These are phyloP conservation scores for Beauveria sp. DNA, from an alignment of 2,329 filamentous ascomycete genomes.

Conservation along the genomic window DNA sequence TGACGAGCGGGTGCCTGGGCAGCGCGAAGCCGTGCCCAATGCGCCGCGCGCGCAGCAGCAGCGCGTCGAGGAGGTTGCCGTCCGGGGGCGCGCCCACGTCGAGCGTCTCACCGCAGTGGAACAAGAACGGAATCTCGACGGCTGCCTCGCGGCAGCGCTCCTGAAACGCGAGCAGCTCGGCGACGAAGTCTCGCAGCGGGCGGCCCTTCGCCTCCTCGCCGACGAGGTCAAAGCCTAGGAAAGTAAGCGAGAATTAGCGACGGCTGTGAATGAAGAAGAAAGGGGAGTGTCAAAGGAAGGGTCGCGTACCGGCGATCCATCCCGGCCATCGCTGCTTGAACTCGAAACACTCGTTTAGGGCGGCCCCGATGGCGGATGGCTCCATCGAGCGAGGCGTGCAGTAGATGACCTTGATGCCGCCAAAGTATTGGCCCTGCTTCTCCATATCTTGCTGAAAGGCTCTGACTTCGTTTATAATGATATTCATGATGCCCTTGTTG, in stretches of 20 bases:
- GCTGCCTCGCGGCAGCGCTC: constrained; percentile 37
- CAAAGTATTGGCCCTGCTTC: constrained; percentile 35
- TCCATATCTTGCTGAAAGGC: constrained; percentile 34
- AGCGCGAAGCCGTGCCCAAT: constrained; percentile 70
- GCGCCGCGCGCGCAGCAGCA: constrained; percentile 57
- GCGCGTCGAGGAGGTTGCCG: constrained; percentile 61
- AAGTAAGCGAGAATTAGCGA: not conserved
- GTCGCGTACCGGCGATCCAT: constrained; percentile 45
- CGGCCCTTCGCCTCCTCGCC: constrained; percentile 57
- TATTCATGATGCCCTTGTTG: constrained; percentile 52
- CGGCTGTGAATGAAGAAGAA: too few species aligned
- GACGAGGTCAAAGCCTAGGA: constrained; percentile 56
- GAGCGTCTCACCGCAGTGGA: constrained; percentile 70
- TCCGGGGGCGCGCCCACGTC: constrained; percentile 57
- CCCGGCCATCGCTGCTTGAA: constrained; percentile 50
- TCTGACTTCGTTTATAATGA: constrained; percentile 49
- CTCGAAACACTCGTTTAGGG: constrained; percentile 53
- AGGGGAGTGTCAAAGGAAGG: too few species aligned
- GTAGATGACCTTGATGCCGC: constrained; percentile 63
- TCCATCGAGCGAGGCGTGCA: constrained; percentile 58
- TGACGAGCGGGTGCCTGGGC: constrained; percentile 57
- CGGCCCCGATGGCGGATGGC: constrained; percentile 35
- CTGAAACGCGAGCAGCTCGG: constrained; percentile 50
- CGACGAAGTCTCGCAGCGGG: constrained; percentile 48
- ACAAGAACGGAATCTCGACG: constrained; percentile 62